A percentile compares a stretch with the other conserved stretches of the same genome.
phyloP scores from a whole-genome alignment of 2,329 filamentous ascomycete genomes.

The Talaromyces verruculosus region DNA sequence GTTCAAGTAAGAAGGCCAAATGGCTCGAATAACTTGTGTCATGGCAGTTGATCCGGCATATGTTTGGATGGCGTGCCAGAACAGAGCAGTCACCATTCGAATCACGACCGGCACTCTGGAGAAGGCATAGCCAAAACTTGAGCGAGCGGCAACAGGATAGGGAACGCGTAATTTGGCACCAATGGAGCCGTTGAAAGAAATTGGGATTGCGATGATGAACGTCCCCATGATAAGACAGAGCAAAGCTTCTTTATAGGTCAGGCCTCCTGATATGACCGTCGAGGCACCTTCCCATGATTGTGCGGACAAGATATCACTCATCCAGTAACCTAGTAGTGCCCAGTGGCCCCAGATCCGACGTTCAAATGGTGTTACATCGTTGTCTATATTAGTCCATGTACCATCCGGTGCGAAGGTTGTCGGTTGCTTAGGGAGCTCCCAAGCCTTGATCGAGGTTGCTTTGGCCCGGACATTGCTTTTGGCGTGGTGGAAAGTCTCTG shows the following conservation, averaged over 20 bases:
- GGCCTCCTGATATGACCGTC: constrained; percentile 49
- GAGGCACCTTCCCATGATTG: constrained; percentile 50
- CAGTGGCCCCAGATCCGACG: constrained; percentile 48
- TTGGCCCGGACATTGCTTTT: constrained; percentile 4
- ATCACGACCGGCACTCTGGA: constrained; percentile 36
- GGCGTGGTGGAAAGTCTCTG: background rate
- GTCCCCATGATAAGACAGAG: constrained; percentile 17
- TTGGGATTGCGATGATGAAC: constrained; percentile 9
- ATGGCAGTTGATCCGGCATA: constrained; percentile 35
- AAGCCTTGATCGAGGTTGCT: constrained; percentile 30
- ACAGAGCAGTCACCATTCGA: constrained; percentile 39
- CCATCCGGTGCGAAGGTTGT: constrained; percentile 33
- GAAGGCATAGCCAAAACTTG: constrained; percentile 36
- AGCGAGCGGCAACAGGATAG: constrained; percentile 34
- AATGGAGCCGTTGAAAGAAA: constrained; percentile 26
- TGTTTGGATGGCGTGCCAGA: constrained; percentile 41
- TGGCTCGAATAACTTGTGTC: constrained; percentile 36
- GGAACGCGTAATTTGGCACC: constrained; percentile 32
- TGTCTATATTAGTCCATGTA: constrained; percentile 44
- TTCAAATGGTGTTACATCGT: constrained; percentile 48
- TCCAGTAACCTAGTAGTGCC: constrained; percentile 49
- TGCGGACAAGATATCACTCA: constrained; percentile 47
- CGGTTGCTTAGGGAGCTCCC: constrained; percentile 43
- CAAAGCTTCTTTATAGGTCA: constrained; percentile 42
- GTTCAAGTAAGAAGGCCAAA: constrained; percentile 48